A percentile compares a stretch with the other conserved stretches of the same genome.
These are phyloP conservation scores for Schoenoplectus triqueter DNA, from an alignment of 202 grass and related monocot species.

Conservation along the genomic window DNA sequence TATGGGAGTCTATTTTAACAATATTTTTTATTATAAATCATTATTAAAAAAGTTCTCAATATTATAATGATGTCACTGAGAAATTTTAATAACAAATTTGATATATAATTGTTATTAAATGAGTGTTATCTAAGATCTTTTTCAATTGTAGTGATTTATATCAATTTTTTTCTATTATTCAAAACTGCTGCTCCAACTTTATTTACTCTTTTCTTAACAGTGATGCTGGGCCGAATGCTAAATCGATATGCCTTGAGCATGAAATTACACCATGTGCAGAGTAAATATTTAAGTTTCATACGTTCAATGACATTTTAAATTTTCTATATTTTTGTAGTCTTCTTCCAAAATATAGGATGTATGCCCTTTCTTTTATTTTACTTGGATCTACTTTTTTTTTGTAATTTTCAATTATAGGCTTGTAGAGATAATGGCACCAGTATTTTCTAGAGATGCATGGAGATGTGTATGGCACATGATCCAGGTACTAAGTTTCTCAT, in stretches of 20 bases:
- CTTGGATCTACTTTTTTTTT: not conserved
- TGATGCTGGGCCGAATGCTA: slow-evolving; percentile 67
- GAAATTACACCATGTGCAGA: slow-evolving; percentile 72
- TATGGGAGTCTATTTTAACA: too few relatives aligned
- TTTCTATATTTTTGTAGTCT: not conserved
- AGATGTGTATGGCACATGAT: slow-evolving; percentile 70
- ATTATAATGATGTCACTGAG: too few relatives aligned
- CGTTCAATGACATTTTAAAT: not conserved
- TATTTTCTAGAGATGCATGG: slow-evolving; percentile 69
- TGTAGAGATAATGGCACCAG: slow-evolving; percentile 79
- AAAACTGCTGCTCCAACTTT: slow-evolving; percentile 27
- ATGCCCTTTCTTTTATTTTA: not conserved
- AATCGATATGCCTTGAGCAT: slow-evolving; percentile 70
- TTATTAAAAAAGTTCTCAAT: too few relatives aligned
- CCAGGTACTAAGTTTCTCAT: slow-evolving; percentile 37
- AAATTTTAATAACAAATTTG: too few relatives aligned
- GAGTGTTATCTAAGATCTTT: too few relatives aligned
- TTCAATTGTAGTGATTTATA: too few relatives aligned
- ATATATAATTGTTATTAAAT: too few relatives aligned
- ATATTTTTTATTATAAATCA: too few relatives aligned
- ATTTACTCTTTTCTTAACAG: slow-evolving; percentile 44
- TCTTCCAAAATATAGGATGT: not conserved
- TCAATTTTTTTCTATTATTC: not conserved
- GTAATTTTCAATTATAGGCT: slow-evolving; percentile 44
- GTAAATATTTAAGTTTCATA: slow-evolving; percentile 42